A percentile compares a stretch with the other conserved stretches of the same genome.
Evolutionary conservation across 2,329 filamentous ascomycete species (phyloP).

Genomic region (Teratosphaeria pseudoeucalypti): DNA sequence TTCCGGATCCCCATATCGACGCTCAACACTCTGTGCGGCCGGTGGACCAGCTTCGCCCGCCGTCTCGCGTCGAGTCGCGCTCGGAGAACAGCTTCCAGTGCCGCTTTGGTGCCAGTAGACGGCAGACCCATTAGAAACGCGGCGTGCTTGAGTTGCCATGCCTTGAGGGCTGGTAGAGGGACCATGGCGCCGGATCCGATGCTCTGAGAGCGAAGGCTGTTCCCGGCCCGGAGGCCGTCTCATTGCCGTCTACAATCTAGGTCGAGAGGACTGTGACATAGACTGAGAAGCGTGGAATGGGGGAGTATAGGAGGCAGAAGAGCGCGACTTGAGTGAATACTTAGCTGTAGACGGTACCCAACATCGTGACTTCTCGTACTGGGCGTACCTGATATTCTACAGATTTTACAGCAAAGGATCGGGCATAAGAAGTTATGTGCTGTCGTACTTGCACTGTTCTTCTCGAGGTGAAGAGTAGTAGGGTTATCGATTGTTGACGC

Average conservation of each 20-base stretch:
- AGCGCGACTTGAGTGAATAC: too few species aligned
- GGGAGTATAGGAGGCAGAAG: too few species aligned
- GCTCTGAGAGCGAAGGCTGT: background rate
- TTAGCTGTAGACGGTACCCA: too few species aligned
- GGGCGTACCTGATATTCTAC: too few species aligned
- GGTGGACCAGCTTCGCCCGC: background rate
- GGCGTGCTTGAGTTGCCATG: conserved; percentile 46
- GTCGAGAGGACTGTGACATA: too few species aligned
- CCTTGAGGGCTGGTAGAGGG: conserved; percentile 30
- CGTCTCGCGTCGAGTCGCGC: background rate
- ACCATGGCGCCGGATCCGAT: background rate
- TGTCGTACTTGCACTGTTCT: too few species aligned
- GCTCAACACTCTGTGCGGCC: conserved; percentile 48
- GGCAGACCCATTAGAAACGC: conserved; percentile 51
- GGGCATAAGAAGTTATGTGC: too few species aligned
- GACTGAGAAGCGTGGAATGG: too few species aligned
- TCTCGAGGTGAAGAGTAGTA: background rate
- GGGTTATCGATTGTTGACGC: background rate
- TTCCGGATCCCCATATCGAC: conserved; percentile 82
- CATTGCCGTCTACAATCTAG: too few species aligned
- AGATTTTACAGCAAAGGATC: too few species aligned
- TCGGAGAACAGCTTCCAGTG: conserved; percentile 31
- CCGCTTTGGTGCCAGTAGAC: conserved; percentile 49
- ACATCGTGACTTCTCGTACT: too few species aligned
- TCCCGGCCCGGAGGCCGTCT: too few species aligned